phyloP scores from a whole-genome alignment of 805 yeast genomes.

The Metschnikowia gruessii region DNA sequence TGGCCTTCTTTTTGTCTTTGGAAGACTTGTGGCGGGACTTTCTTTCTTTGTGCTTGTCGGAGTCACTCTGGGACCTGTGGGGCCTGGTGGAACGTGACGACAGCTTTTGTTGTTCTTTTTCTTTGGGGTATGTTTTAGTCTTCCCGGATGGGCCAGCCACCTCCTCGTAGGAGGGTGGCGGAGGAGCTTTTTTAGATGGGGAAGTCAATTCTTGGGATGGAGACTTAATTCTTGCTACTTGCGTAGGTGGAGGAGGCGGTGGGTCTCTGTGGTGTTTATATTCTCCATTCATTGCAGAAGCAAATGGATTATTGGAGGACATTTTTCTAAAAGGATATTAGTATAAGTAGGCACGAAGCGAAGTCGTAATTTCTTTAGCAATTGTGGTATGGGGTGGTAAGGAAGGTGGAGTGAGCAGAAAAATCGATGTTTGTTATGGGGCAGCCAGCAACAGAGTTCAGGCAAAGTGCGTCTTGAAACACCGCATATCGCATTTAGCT shows the following conservation, averaged over 20 bases:
- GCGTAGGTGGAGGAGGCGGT: slow-evolving; percentile 29
- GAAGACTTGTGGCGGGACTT: slow-evolving; percentile 19
- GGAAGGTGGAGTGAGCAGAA: slow-evolving; percentile 1
- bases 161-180: slow-evolving; percentile 71
- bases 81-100: slow-evolving; percentile 20
- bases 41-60: slow-evolving; percentile 19
- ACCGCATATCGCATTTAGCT: slow-evolving; percentile 2
- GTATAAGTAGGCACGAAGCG: slow-evolving; percentile 8
- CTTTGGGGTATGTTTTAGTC: slow-evolving; percentile 50
- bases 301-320: slow-evolving; percentile 54
- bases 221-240: slow-evolving; percentile 8
- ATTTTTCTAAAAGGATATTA: slow-evolving; percentile 23
- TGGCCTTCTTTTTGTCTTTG: slow-evolving; percentile 36
- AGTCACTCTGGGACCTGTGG: slow-evolving; percentile 22
- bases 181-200: slow-evolving; percentile 23
- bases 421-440: slow-evolving; percentile 6
- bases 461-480: slow-evolving; percentile 4
- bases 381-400: not conserved
- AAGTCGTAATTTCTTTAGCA: not conserved
- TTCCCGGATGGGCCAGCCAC: slow-evolving; percentile 51
- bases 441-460: slow-evolving; percentile 1
- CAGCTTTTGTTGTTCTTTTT: slow-evolving; percentile 34
- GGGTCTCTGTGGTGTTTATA: slow-evolving; percentile 37
- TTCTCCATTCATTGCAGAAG: slow-evolving; percentile 42
- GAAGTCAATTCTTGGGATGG: slow-evolving; percentile 25